Conservation (phyloP, 140 eudicot genomes). For the Oenanthe javanica region DNA sequence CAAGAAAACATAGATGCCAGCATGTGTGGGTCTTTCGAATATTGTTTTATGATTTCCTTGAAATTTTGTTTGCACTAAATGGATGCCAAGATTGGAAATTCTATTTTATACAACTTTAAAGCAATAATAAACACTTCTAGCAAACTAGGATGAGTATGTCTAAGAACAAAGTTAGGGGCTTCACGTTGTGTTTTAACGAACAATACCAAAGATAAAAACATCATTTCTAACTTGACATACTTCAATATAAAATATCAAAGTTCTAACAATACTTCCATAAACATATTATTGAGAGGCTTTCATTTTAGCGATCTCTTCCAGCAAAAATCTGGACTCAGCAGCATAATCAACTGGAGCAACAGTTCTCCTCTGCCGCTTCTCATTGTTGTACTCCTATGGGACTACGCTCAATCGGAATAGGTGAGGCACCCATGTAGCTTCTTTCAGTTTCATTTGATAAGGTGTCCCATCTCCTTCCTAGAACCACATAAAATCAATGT, state of each 20-base stretch:
- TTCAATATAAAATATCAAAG: constrained; percentile 3
- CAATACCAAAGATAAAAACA: background rate
- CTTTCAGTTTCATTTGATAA: constrained; percentile 58
- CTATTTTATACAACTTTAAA: too few species aligned
- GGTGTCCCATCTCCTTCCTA: constrained; percentile 53
- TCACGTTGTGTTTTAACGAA: background rate
- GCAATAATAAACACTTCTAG: too few species aligned
- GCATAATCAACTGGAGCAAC: constrained; percentile 76
- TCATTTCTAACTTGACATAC: constrained; percentile 8
- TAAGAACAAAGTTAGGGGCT: background rate
- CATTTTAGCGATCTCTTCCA: constrained; percentile 65
- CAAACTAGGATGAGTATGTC: too few species aligned
- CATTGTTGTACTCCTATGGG: constrained; percentile 65
- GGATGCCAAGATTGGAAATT: too few species aligned
- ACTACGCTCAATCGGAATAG: constrained; percentile 65
- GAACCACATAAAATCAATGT: background rate
- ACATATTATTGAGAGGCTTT: constrained; percentile 19
- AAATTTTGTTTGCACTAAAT: too few species aligned
- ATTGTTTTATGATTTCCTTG: too few species aligned
- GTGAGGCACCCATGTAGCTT: constrained; percentile 73
- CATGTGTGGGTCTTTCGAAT: too few species aligned
- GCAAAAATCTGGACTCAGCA: constrained; percentile 61
- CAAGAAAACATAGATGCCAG: too few species aligned
- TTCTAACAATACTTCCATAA: background rate
- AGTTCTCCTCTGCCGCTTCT: constrained; percentile 77